phyloP scores from a whole-genome alignment of 768 basidiomycete genomes.

The Piloderma croceum region DNA sequence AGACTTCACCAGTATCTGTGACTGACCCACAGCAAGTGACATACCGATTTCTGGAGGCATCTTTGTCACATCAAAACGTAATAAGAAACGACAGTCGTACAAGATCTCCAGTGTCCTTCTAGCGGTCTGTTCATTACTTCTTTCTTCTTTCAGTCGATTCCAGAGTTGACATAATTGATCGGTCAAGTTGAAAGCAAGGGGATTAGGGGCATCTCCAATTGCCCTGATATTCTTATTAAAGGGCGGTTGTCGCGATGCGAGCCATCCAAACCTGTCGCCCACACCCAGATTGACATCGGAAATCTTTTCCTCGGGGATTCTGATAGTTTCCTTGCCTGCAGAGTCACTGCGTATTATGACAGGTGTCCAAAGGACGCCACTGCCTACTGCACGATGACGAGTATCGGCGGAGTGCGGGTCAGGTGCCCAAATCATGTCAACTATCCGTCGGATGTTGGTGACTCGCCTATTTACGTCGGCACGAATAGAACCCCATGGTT shows the following conservation, averaged over 20 bases:
- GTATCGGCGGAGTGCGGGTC: constrained; percentile 21
- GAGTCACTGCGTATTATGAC: too few relatives aligned
- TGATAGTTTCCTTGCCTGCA: too few relatives aligned
- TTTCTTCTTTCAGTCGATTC: constrained; percentile 4
- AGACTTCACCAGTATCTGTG: constrained; percentile 30
- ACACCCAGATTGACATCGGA: constrained; percentile 2
- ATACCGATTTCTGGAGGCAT: constrained; percentile 37
- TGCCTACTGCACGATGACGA: constrained; percentile 48
- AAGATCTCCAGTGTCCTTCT: constrained; percentile 34
- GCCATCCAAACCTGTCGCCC: constrained; percentile 45
- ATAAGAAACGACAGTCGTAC: constrained; percentile 62
- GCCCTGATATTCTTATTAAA: constrained; percentile 27
- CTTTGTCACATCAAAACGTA: constrained; percentile 39
- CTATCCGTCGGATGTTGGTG: constrained; percentile 41
- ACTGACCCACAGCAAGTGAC: constrained; percentile 18
- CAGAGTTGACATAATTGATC: constrained; percentile 11
- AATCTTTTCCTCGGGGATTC: too few relatives aligned
- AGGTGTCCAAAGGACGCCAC: constrained; percentile 60
- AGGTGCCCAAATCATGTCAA: constrained; percentile 41
- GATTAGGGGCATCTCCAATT: constrained; percentile 18
- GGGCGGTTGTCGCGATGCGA: constrained; percentile 56
- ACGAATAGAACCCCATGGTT: constrained; percentile 68
- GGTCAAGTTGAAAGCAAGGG: constrained; percentile 41
- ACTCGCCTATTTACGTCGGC: constrained; percentile 56
- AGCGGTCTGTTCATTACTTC: constrained; percentile 15